These are phyloP conservation scores for Corymbia citriodora DNA, from an alignment of 441 rosid species.

Conservation along the genomic window DNA sequence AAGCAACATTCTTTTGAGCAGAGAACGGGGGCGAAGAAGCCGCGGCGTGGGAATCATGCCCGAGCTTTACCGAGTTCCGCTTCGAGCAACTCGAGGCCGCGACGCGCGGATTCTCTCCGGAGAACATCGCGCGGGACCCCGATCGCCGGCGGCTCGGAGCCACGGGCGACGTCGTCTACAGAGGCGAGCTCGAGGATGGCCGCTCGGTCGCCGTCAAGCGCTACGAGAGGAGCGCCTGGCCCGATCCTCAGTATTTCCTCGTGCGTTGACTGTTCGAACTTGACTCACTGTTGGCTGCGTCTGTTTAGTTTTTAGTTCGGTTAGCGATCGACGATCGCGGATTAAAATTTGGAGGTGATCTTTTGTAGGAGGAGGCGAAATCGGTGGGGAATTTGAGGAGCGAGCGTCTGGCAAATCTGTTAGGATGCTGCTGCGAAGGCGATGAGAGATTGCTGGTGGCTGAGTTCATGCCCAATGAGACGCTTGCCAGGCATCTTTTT, in stretches of 20 bases:
- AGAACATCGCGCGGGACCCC: conserved; percentile 39
- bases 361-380: conserved; percentile 56
- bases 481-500: conserved; percentile 66
- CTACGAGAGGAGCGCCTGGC: conserved; percentile 57
- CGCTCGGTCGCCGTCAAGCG: conserved; percentile 61
- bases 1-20: conserved; percentile 2
- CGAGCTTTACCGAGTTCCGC: conserved; percentile 41
- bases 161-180: conserved; percentile 39
- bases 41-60: conserved; percentile 27
- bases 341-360: not conserved
- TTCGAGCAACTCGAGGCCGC: conserved; percentile 52
- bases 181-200: conserved; percentile 48
- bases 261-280: conserved; percentile 20
- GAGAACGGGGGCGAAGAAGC: conserved; percentile 25
- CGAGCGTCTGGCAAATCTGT: conserved; percentile 50
- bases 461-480: conserved; percentile 69
- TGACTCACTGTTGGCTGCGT: not conserved
- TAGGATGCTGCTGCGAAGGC: conserved; percentile 58
- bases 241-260: conserved; percentile 58
- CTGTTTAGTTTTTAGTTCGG: not conserved
- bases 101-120: conserved; percentile 48
- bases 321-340: not conserved
- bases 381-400: conserved; percentile 59
- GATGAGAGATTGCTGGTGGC: conserved; percentile 64
- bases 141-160: conserved; percentile 51